A percentile compares a stretch with the other conserved stretches of the same genome.
Conservation (phyloP, 108 stramenopile genomes). For the Stephanodiscus minutulus region DNA sequence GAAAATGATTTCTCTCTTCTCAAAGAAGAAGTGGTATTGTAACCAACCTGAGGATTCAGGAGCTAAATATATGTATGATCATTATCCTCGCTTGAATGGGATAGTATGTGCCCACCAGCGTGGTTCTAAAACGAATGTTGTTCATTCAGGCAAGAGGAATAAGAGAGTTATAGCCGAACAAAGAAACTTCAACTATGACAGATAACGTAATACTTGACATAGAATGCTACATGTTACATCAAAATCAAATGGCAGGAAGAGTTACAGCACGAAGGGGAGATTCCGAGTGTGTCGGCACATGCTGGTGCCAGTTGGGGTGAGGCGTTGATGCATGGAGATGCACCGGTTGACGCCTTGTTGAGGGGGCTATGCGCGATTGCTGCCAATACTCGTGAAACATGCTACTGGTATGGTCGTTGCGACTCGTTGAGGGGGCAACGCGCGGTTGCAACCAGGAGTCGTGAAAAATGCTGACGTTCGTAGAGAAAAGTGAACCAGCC, state of each 20-base stretch:
- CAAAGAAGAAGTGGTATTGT: no score
- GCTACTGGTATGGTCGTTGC: background rate
- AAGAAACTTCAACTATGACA: background rate
- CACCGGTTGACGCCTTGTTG: background rate
- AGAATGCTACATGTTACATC: no score
- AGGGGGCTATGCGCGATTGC: background rate
- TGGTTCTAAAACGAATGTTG: no score
- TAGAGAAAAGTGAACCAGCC: slow-evolving; percentile 10
- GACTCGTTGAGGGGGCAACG: background rate
- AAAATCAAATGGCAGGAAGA: background rate
- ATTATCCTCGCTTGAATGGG: no score
- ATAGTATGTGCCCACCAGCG: no score
- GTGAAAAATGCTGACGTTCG: background rate
- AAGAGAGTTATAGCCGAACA: no score
- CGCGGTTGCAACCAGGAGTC: background rate
- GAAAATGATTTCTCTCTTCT: no score
- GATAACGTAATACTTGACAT: no score
- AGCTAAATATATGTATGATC: no score
- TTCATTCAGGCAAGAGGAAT: no score
- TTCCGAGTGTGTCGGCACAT: background rate
- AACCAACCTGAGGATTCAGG: no score
- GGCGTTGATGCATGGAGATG: background rate
- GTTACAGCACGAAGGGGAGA: background rate
- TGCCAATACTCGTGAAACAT: background rate
- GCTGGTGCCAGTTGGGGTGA: background rate